Evolutionary conservation across 768 basidiomycete species (phyloP), one percentile per base, ranked within the genome.

Genomic region (Leccinum broughii): DNA sequence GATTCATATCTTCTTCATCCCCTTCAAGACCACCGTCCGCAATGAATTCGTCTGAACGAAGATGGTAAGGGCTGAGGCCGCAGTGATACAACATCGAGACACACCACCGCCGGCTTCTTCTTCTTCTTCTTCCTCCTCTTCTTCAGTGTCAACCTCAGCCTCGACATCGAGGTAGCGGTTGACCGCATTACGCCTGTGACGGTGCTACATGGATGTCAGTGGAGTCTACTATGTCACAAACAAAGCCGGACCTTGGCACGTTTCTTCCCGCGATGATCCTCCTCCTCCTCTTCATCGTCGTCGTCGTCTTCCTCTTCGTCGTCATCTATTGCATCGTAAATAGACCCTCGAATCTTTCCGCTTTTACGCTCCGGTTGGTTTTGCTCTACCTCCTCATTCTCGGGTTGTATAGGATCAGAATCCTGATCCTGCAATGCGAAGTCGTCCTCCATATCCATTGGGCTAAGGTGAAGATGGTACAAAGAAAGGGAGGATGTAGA

Each of bases 91-190:
- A 58, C 32, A 49, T 22, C 30, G 48, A 54, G 44, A 69, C 81
- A 17, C 50, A 83, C 81, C 82, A 65, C 78, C 76, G 11, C 80
- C 89, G 60, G 81, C 83, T 56, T 92, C 92, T 20, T 90, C 90
- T 3, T 91, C 91, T 6, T 88, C 93, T 20, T 96, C 94, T 3
- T 90, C 90, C 26, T 98, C 97, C 37, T 97, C 96, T 4, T 98
- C 97, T 20, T 98, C 97, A 32, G 97, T 95, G 66, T 94, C 94
- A 20, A 96, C 95, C 72, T 94, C 93, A 57, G 94, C 95, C 77
- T 96, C 93, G 58, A 95, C 83, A 85, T 98, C 97, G 66, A 98
- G 80, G 87, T 95, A 99, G 64, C 88, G 87, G 71, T 85, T 90
- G 26, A 85, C 82, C 17, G 81, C 78, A 56, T 77, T 76, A 54